These are phyloP conservation scores for Setaria viridis DNA, from an alignment of 202 grass and related monocot species.

Conservation along the genomic window DNA sequence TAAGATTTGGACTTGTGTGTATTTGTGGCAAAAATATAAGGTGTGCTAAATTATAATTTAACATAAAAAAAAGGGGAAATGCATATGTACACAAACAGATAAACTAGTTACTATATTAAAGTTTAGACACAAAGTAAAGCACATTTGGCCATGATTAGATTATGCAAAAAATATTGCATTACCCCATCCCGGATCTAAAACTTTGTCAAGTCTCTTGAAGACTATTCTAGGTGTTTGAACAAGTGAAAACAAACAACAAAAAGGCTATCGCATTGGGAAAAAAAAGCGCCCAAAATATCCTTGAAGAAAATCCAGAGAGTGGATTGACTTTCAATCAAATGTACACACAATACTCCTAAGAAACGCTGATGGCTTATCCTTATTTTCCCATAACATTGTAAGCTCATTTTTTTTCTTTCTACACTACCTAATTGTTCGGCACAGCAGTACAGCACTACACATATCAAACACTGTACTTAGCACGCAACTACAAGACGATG, in stretches of 20 bases:
- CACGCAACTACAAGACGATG: neutral
- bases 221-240: neutral
- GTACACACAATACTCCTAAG: neutral
- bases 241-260: neutral
- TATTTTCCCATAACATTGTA: conserved; percentile 29
- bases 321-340: neutral
- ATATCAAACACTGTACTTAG: conserved; percentile 4
- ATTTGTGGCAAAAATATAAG: neutral
- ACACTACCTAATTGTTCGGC: neutral
- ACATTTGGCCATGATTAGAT: neutral
- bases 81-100: neutral
- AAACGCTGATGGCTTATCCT: neutral
- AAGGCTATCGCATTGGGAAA: neutral
- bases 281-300: neutral
- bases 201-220: neutral
- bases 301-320: neutral
- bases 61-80: neutral
- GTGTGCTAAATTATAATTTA: neutral
- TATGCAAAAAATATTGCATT: neutral
- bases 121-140: neutral
- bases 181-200: neutral
- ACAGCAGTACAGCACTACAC: neutral
- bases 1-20: neutral
- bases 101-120: neutral
- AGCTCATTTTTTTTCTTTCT: neutral